phyloP scores from a whole-genome alignment of 441 rosid species.

The Erodium moschatum region DNA sequence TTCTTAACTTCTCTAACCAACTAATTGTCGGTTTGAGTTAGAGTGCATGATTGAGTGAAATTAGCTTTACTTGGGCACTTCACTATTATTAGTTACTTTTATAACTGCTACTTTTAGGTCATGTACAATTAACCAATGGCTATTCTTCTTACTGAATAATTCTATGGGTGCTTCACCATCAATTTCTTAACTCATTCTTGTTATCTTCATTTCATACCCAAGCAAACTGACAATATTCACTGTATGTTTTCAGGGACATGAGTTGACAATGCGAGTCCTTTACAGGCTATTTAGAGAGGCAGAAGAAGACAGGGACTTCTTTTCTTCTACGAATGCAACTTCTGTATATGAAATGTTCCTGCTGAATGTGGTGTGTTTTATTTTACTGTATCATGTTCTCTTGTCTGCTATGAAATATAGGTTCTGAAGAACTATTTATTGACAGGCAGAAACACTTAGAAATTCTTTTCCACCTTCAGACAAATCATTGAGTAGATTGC shows the following conservation, averaged over 20 bases:
- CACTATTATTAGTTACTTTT: not conserved
- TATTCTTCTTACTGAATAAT: conserved; percentile 9
- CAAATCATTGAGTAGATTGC: conserved; percentile 88
- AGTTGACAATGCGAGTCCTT: conserved; percentile 94
- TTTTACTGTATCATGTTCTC: conserved; percentile 17
- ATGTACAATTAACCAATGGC: not conserved
- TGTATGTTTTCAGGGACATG: conserved; percentile 89
- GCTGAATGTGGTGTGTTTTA: conserved; percentile 61
- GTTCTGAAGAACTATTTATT: conserved; percentile 25
- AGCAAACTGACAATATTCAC: conserved; percentile 32
- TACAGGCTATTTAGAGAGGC: conserved; percentile 90
- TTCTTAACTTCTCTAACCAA: conserved; percentile 7
- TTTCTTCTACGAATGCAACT: conserved; percentile 85
- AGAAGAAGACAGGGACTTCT: conserved; percentile 91
- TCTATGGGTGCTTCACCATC: conserved; percentile 3
- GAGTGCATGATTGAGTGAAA: conserved; percentile 5
- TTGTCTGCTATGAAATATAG: conserved; percentile 9
- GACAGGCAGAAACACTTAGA: conserved; percentile 86
- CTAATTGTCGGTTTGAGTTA: conserved; percentile 5
- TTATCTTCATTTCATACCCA: conserved; percentile 10
- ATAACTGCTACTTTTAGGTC: not conserved
- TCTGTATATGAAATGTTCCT: conserved; percentile 81
- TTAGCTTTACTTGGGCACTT: not conserved
- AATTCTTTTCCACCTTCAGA: conserved; percentile 96
- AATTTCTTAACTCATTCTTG: not conserved